Evolutionary conservation across 305 asterid genomes (phyloP).

Genomic region (Solanum hybrid): DNA sequence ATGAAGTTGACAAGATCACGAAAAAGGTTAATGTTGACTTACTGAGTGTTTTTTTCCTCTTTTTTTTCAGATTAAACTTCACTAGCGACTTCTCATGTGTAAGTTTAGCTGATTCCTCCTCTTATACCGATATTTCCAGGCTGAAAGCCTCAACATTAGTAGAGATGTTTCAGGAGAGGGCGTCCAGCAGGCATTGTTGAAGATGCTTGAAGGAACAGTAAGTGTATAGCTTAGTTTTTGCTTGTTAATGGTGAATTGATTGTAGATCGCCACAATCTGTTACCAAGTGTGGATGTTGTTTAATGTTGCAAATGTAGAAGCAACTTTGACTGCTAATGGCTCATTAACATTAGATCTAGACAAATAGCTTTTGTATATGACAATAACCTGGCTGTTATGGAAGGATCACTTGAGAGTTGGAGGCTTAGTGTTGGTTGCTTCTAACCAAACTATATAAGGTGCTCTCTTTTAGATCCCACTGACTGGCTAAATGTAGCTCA

Average conservation of each 20-base stretch:
- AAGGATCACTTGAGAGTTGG: not conserved
- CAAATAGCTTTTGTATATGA: not conserved
- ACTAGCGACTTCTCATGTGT: not conserved
- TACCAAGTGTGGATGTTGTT: not conserved
- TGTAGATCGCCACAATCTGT: not conserved
- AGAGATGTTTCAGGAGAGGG: conserved; percentile 97
- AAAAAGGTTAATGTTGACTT: conserved; percentile 48
- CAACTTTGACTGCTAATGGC: not conserved
- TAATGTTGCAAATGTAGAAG: not conserved
- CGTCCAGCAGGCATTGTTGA: conserved; percentile 84
- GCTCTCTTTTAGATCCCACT: not conserved
- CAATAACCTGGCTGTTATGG: not conserved
- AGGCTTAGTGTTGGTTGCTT: not conserved
- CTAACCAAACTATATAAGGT: not conserved
- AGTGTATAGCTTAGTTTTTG: conserved; percentile 23
- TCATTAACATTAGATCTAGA: not conserved
- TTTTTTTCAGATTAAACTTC: not conserved
- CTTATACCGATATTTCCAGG: conserved; percentile 27
- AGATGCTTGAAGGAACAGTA: conserved; percentile 99
- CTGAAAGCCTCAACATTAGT: conserved; percentile 87
- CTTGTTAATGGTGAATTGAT: not conserved
- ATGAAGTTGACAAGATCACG: conserved; percentile 95
- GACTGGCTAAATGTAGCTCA: not conserved
- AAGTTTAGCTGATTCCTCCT: conserved; percentile 5
- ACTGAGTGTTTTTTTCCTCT: not conserved